A percentile compares a stretch with the other conserved stretches of the same genome.
Conservation (phyloP, 805 yeast genomes). For the Suhomyces prunicola region DNA sequence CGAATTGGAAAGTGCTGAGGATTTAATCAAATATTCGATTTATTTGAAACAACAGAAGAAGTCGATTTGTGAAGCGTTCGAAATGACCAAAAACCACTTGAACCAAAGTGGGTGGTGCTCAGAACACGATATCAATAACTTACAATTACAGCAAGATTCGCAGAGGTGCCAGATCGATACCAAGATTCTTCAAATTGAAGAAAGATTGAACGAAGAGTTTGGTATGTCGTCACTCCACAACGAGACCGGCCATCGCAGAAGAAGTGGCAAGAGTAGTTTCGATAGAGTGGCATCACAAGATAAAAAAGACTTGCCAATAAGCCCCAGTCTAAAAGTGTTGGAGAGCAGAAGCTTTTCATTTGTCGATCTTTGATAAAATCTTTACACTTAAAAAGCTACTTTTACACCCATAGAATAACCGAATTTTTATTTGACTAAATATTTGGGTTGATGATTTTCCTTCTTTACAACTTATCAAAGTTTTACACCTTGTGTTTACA, state of each 20-base stretch:
- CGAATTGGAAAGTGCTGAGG: slow-evolving; percentile 23
- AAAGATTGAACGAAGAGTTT: slow-evolving; percentile 29
- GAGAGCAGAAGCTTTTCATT: slow-evolving; percentile 30
- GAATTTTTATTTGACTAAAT: neutral
- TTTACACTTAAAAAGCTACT: neutral
- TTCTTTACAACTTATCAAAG: neutral
- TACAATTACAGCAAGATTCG: slow-evolving; percentile 37
- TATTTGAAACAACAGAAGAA: slow-evolving; percentile 34
- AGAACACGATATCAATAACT: slow-evolving; percentile 37
- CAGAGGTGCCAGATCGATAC: slow-evolving; percentile 37
- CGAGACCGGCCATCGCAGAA: slow-evolving; percentile 1
- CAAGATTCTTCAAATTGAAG: slow-evolving; percentile 36
- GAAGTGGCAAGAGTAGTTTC: neutral
- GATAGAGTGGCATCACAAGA: slow-evolving; percentile 4
- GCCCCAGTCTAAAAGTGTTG: slow-evolving; percentile 33
- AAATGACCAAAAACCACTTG: slow-evolving; percentile 29
- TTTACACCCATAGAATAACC: neutral
- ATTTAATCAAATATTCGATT: slow-evolving; percentile 28
- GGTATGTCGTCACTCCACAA: slow-evolving; percentile 21
- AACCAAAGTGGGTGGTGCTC: slow-evolving; percentile 43
- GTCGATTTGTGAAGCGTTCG: slow-evolving; percentile 32
- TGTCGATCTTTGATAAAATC: slow-evolving; percentile 10
- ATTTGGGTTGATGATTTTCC: neutral
- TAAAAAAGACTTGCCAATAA: slow-evolving; percentile 13
- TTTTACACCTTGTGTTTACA: neutral